Evolutionary conservation across 441 rosid species (phyloP), one percentile per base, ranked within the genome.

Genomic region (Sinapis alba): DNA sequence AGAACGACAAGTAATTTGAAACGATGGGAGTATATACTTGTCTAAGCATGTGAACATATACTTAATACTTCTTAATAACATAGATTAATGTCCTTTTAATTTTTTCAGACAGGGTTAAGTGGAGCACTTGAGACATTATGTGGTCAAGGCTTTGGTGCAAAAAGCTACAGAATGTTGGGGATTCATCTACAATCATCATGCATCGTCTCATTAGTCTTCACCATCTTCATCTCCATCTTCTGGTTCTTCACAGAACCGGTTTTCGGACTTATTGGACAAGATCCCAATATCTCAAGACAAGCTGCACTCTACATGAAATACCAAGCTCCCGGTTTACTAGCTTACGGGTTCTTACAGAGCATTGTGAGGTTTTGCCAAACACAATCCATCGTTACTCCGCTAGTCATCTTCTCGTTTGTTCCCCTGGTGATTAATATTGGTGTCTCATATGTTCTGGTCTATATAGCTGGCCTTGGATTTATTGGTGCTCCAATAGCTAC

Each of bases 121-220:
- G 97, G 96, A 79, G 85, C 92, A 64, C 84, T 93, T 6, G 98
- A 93, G 77, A 91, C 97, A 20, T 86, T 90, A 0, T 91, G 97
- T 68, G 96, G 98, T 3, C 96, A 93, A 87, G 91, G 85, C 19
- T 91, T 84, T 78, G 96, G 97, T 28, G 92, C 97, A 24, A 82
- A 83, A 60, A 24, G 23, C 12, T 88, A 91, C 69, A 78, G 81
- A 34, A 83, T 74, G 78, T 58, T 91, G 41, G 96, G 98, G 30
- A 80, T 91, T 45, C 75, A 93, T 77, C 79, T 93, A 1, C 98
- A 93, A 70, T 86, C 97, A 15, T 88, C 96, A 0, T 91, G 90
- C 82, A 84, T 87, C 1, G 87, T 91, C 28, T 88, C 96, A 0
- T 26, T 82, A 9, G 38, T 67, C 41, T 87, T 84, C 63, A 80